These are phyloP conservation scores for Monascus ruber DNA, from an alignment of 2,329 filamentous ascomycete genomes.

Conservation along the genomic window DNA sequence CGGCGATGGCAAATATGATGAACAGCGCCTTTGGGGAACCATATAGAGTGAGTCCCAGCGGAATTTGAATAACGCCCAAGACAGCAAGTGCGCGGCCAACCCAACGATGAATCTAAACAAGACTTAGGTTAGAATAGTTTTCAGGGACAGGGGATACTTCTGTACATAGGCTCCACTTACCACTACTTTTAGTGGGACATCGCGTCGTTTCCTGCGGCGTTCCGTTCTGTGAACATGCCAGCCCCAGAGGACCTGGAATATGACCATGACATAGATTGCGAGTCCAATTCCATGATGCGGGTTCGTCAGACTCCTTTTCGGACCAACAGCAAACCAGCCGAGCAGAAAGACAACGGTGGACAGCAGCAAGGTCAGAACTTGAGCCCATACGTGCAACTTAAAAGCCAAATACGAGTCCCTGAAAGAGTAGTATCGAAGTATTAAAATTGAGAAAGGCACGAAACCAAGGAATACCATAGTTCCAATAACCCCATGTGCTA, in stretches of 20 bases:
- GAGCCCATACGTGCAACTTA: conserved; percentile 52
- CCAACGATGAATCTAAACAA: conserved; percentile 69
- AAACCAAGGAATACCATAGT: conserved; percentile 51
- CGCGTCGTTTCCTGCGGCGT: conserved; percentile 41
- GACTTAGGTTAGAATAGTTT: no score
- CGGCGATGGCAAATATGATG: conserved; percentile 72
- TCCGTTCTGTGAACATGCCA: conserved; percentile 45
- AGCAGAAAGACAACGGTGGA: conserved; percentile 51
- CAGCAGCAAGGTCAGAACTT: conserved; percentile 49
- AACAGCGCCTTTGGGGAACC: conserved; percentile 79
- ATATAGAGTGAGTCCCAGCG: conserved; percentile 81
- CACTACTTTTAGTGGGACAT: conserved; percentile 48
- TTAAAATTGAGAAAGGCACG: conserved; percentile 48
- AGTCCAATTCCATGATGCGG: conserved; percentile 57
- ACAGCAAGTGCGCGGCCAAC: conserved; percentile 65
- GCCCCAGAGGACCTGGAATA: conserved; percentile 49
- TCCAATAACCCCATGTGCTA: conserved; percentile 49
- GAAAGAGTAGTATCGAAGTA: conserved; percentile 49
- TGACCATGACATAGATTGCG: conserved; percentile 49
- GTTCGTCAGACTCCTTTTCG: conserved; percentile 49
- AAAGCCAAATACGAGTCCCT: conserved; percentile 44
- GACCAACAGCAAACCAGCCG: conserved; percentile 54
- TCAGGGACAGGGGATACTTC: background rate
- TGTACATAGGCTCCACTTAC: conserved; percentile 24
- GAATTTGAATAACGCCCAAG: conserved; percentile 75